Conservation (phyloP, 257 asterid species). For the Lycium ferocissimum region DNA sequence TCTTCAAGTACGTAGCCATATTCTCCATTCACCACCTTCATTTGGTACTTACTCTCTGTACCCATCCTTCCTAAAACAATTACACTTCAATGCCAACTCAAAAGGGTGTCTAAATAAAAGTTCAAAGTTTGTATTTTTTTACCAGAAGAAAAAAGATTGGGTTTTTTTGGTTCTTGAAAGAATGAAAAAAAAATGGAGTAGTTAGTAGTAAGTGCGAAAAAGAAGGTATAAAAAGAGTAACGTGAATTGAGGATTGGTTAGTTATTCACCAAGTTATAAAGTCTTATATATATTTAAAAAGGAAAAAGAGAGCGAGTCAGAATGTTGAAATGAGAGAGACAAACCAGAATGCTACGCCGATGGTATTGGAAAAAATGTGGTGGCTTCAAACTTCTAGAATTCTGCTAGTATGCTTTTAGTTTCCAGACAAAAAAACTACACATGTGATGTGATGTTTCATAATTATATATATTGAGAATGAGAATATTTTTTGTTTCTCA, state of each 20-base stretch:
- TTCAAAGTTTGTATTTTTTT: slow-evolving; percentile 1
- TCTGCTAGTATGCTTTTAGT: neutral
- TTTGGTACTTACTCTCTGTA: slow-evolving; percentile 49
- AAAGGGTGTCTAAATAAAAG: neutral
- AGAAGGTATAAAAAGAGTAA: neutral
- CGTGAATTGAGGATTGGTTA: neutral
- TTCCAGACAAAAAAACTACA: too few species aligned
- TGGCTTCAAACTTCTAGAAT: slow-evolving; percentile 3
- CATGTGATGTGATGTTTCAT: too few species aligned
- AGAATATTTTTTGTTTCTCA: too few species aligned
- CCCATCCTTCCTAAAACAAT: slow-evolving; percentile 17
- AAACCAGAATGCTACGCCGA: slow-evolving; percentile 22
- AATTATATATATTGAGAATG: too few species aligned
- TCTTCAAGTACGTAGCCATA: slow-evolving; percentile 85
- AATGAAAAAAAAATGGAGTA: neutral
- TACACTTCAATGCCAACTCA: neutral
- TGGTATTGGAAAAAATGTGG: neutral
- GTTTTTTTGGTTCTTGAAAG: neutral
- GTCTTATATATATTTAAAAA: too few species aligned
- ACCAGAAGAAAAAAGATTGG: neutral
- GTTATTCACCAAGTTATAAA: too few species aligned
- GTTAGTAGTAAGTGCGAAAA: neutral
- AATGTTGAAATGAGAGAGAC: neutral
- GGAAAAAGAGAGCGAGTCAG: slow-evolving; percentile 11
- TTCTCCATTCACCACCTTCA: slow-evolving; percentile 73